Evolutionary conservation across 495 filamentous ascomycete species (phyloP), one percentile per base, ranked within the genome.

Genomic region (Copromyces sp.): DNA sequence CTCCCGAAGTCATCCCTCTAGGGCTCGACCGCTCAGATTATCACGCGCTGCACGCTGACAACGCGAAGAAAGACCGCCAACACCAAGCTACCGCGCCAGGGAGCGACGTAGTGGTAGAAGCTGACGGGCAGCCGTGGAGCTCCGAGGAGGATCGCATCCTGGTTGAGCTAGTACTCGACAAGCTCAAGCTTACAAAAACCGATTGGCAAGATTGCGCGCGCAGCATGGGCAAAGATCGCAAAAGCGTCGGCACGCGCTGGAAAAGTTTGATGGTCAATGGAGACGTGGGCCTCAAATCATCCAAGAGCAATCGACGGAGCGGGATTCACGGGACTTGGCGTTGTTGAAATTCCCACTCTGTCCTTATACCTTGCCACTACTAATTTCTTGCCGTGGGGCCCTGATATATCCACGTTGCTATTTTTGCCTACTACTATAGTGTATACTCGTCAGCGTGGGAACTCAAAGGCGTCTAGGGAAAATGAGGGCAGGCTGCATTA

Each of bases 191-290:
- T 35, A 88, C 87, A 53, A 90, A 89, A 79, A 86, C 84, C 70
- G 91, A 94, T 72, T 94, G 91, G 92, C 90, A 93, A 68, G 91
- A 94, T 72, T 94, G 92, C 81, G 92, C 92, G 71, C 83, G 87
- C 61, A 87, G 83, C 74, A 83, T 94, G 71, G 87, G 88, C 29
- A 91, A 89, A 78, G 89, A 91, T 76, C 81, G 88, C n/a, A 83
- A 84, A 24, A 90, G 88, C 73, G 82, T 93, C n/a, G 90, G 90
- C 32, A 83, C 84, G 69, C 81, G 92, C 77, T 94, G 91, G 91
- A 89, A 89, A 80, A 86, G 88, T 69, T 82, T 89, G 71, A 84
- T 92, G 77, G 78, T 89, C 9, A 85, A 84, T 29, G 88, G 90
- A 20, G 90, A 91, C 17, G 83, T 91, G 39, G 87, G 86, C 14